Evolutionary conservation across 345 rosid species (phyloP).

Genomic region (Ceriops tagal): DNA sequence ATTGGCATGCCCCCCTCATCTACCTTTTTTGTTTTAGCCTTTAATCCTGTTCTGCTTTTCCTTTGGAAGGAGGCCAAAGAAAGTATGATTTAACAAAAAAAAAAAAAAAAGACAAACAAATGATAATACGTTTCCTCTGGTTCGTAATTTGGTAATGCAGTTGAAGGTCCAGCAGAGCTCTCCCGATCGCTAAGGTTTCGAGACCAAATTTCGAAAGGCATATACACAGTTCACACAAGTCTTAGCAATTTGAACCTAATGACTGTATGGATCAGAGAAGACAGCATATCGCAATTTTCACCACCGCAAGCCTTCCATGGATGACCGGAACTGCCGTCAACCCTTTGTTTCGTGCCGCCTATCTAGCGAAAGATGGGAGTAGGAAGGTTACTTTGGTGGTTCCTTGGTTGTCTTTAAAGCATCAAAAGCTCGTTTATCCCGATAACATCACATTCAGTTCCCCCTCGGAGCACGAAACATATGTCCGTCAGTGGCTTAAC

Average conservation of each 20-base stretch:
- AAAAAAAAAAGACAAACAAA: no score
- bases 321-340: conserved; percentile 96
- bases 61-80: no score
- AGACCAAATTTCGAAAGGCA: background rate
- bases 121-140: background rate
- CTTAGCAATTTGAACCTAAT: conserved; percentile 10
- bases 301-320: conserved; percentile 97
- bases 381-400: conserved; percentile 75
- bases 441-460: conserved; percentile 47
- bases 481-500: conserved; percentile 73
- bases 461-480: conserved; percentile 66
- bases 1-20: no score
- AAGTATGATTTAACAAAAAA: no score
- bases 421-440: conserved; percentile 79
- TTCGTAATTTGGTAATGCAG: background rate
- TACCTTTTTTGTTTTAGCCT: no score
- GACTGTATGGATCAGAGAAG: conserved; percentile 50
- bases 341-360: conserved; percentile 94
- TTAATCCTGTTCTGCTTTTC: no score
- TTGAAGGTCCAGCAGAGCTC: background rate
- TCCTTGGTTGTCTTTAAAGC: conserved; percentile 78
- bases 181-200: background rate
- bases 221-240: background rate
- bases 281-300: conserved; percentile 72
- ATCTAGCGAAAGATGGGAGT: conserved; percentile 68